Base-by-base conservation (phyloP, 768 basidiomycete species). In the Coprinellus aureogranulatus region DNA sequence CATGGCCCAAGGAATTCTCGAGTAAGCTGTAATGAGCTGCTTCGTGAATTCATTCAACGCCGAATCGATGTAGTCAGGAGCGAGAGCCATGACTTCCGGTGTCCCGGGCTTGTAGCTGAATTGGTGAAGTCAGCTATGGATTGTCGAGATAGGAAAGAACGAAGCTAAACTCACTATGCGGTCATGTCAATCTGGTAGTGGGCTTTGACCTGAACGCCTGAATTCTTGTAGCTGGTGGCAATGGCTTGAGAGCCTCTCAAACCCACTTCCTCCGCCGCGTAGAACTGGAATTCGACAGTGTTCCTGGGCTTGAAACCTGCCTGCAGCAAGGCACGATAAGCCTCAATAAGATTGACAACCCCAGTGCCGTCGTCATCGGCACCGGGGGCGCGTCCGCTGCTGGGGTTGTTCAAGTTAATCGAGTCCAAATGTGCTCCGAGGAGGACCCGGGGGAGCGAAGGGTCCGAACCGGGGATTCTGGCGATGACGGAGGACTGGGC, bases 221-320 rank as follows among this genome's bases (percentile, higher is more conserved):
- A 62, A 47, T 68, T 74, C 63, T 79, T 78, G 69, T 84, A 84
- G 26, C 66, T 68, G 28, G 75, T 74, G 3, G 80, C 83, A 56
- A 86, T 74, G 6, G 81, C 84, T 59, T 82, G 81, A 37, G 79
- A 79, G 22, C 83, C 83, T 8, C 79, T 67, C 3, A 77, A 69
- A 16, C 79, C 80, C 44, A 66, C 77, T 55, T 78, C 77, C 59
- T 80, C 78, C 25, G 70, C 77, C 30, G 77, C 69, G 62, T 78
- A 81, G 75, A 75, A 80, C 58, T 79, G 77, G 68, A 79, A 79
- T 60, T 80, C 77, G 34, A 81, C 72, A 2, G 77, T 72, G 8
- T 67, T 71, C 14, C 70, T 66, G 1, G 79, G 78, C 41, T 60
- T 65, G 65, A 76, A 79, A 3, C 69, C 72, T 42, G 69, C 62